Percentiles rank a stretch among this genome's conserved stretches.
Evolutionary conservation across 208 protist genomes (phyloP).

Genomic region (Acanthamoeba rhysodes): DNA sequence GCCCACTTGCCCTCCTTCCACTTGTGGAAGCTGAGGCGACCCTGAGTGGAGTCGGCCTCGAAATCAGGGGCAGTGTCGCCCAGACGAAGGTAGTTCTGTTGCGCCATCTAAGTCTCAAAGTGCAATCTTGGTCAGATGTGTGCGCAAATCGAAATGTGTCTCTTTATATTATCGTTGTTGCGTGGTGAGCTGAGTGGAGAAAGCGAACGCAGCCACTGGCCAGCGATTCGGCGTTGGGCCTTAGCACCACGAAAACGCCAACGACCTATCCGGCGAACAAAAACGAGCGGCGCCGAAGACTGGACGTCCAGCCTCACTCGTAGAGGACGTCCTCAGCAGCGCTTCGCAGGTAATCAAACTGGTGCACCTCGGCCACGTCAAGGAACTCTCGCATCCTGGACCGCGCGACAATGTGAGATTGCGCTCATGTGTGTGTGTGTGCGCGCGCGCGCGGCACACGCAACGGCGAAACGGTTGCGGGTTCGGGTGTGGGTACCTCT

Average conservation of each 20-base stretch:
- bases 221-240: too few relatives aligned
- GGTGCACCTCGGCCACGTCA: constrained; percentile 53
- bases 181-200: too few relatives aligned
- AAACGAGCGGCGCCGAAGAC: too few relatives aligned
- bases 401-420: not conserved
- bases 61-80: constrained; percentile 84
- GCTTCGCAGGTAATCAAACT: constrained; percentile 39
- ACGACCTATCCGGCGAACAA: not conserved
- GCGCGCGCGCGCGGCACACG: too few relatives aligned
- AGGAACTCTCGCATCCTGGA: constrained; percentile 51
- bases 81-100: constrained; percentile 63
- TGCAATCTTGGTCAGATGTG: too few relatives aligned
- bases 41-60: constrained; percentile 79
- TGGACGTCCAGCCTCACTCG: too few relatives aligned
- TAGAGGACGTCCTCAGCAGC: constrained; percentile 23
- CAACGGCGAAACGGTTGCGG: too few relatives aligned
- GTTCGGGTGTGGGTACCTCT: not conserved
- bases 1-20: constrained; percentile 78
- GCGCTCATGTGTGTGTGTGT: too few relatives aligned
- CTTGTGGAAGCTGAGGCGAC: constrained; percentile 83
- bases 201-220: too few relatives aligned
- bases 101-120: not conserved
- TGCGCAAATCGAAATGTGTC: too few relatives aligned
- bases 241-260: too few relatives aligned
- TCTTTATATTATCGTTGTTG: too few relatives aligned